phyloP scores from a whole-genome alignment of 805 yeast species.

The Metschnikowia sp. region DNA sequence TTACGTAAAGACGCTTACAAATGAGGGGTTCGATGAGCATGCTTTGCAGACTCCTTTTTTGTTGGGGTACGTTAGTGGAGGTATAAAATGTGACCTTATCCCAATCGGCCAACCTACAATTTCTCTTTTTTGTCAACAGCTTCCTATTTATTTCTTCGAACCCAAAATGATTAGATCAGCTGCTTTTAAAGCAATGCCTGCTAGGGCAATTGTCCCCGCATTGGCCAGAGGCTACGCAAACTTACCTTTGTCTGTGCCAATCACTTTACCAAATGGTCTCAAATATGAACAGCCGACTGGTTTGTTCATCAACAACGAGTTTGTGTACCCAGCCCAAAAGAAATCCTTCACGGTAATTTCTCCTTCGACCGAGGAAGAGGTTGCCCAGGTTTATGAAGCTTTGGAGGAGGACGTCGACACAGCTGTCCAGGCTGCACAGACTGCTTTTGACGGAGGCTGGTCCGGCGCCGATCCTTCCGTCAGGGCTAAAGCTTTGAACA shows the following conservation, averaged over 20 bases:
- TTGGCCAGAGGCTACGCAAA: slow-evolving; percentile 18
- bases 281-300: slow-evolving; percentile 81
- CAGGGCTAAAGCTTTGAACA: slow-evolving; percentile 60
- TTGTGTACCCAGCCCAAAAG: slow-evolving; percentile 55
- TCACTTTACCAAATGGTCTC: slow-evolving; percentile 70
- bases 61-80: background rate
- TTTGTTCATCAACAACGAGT: slow-evolving; percentile 83
- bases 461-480: slow-evolving; percentile 62
- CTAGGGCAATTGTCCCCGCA: slow-evolving; percentile 4
- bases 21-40: slow-evolving; percentile 4
- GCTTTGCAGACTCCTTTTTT: background rate
- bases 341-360: slow-evolving; percentile 59
- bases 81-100: background rate
- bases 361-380: slow-evolving; percentile 70
- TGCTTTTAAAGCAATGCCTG: slow-evolving; percentile 2
- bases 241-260: slow-evolving; percentile 39
- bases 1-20: background rate
- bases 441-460: slow-evolving; percentile 73
- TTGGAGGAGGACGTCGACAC: slow-evolving; percentile 71
- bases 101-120: background rate
- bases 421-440: slow-evolving; percentile 83
- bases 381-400: slow-evolving; percentile 71
- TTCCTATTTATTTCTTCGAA: background rate
- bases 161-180: slow-evolving; percentile 3
- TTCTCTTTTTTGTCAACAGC: background rate